Evolutionary conservation across 805 yeast species (phyloP).

Genomic region (Kuraishia hungarica): DNA sequence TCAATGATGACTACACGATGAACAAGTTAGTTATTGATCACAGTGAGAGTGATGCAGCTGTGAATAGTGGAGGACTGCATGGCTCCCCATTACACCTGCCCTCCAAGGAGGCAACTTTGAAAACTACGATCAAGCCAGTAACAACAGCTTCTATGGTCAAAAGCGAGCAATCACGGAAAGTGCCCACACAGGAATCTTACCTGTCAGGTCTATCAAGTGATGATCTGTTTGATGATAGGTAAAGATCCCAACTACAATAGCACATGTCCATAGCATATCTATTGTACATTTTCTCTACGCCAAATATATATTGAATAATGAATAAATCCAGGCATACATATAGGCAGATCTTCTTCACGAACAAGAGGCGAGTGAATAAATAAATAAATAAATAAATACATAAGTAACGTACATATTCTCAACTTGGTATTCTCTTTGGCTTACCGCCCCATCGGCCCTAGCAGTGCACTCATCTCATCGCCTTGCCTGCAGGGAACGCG

Average conservation of each 20-base stretch:
- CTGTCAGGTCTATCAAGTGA: background rate
- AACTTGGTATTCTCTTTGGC: too few species aligned
- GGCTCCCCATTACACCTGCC: background rate
- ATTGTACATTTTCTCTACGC: too few species aligned
- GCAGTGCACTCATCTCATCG: background rate
- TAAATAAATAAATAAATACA: too few species aligned
- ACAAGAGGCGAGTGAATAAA: background rate
- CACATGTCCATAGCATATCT: too few species aligned
- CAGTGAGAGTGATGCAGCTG: background rate
- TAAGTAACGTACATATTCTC: too few species aligned
- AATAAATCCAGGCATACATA: too few species aligned
- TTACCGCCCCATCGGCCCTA: background rate
- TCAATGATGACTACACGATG: conserved; percentile 9
- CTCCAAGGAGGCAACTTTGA: background rate
- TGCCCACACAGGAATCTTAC: background rate
- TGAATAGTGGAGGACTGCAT: background rate
- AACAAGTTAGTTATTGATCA: conserved; percentile 6
- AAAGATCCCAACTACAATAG: background rate
- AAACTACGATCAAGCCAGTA: background rate
- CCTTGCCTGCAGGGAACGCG: background rate
- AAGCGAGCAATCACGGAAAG: background rate
- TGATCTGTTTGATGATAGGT: background rate
- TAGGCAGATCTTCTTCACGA: too few species aligned
- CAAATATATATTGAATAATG: too few species aligned
- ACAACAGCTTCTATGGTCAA: background rate